phyloP scores from a whole-genome alignment of 1,139 yeast species.

The Candida albicans region DNA sequence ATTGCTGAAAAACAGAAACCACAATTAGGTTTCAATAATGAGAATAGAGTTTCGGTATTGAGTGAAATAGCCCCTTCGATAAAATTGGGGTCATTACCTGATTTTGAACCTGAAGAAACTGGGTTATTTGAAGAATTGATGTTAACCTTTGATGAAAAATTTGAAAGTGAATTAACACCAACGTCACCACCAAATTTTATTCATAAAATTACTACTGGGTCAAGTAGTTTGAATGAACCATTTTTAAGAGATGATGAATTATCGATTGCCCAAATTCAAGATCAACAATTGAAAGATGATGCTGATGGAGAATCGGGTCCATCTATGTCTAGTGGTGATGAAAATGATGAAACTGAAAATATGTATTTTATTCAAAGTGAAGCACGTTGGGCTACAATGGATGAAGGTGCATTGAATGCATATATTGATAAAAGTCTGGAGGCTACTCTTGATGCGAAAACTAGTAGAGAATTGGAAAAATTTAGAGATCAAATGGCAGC shows the following conservation, averaged over 20 bases:
- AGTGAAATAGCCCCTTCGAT: conserved; percentile 15
- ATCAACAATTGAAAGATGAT: conserved; percentile 38
- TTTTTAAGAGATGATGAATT: conserved; percentile 47
- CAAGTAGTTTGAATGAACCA: conserved; percentile 24
- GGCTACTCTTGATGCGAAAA: conserved; percentile 3
- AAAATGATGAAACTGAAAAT: conserved; percentile 28
- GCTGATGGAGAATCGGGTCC: conserved; percentile 3
- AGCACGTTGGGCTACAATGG: conserved; percentile 30
- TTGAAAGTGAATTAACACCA: conserved; percentile 21
- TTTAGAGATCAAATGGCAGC: conserved; percentile 1
- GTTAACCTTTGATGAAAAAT: conserved; percentile 27
- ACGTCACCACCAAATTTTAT: conserved; percentile 16
- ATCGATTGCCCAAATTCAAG: conserved; percentile 42
- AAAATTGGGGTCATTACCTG: conserved; percentile 25
- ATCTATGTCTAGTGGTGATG: not conserved
- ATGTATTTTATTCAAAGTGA: conserved; percentile 34
- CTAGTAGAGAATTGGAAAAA: not conserved
- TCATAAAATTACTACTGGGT: not conserved
- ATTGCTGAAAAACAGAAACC: conserved; percentile 1
- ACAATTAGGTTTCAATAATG: not conserved
- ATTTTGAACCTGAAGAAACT: conserved; percentile 31
- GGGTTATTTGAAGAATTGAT: conserved; percentile 36
- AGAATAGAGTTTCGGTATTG: conserved; percentile 11
- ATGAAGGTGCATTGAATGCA: conserved; percentile 16
- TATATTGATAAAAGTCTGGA: conserved; percentile 6